Conservation (phyloP, 305 asterid species). For the Fraxinus latifolia region DNA sequence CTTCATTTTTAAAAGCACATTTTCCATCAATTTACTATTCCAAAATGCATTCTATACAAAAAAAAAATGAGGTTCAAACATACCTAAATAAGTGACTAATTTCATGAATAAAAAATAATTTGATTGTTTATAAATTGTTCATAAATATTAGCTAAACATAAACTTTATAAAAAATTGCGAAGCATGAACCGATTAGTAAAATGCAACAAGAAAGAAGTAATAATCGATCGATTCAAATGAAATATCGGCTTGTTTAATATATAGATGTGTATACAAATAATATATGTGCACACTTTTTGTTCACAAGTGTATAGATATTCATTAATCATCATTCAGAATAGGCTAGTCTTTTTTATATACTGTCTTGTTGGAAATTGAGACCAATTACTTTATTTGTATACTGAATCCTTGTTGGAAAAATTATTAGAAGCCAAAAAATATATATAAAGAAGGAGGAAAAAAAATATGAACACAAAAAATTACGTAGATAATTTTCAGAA, state of each 20-base stretch:
- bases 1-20: no score
- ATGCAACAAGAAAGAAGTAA: neutral
- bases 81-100: neutral
- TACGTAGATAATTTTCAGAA: no score
- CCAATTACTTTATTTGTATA: neutral
- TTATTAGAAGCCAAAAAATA: neutral
- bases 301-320: neutral
- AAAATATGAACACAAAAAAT: neutral
- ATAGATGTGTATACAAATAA: neutral
- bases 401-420: neutral
- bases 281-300: neutral
- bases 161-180: neutral
- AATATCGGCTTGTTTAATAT: neutral
- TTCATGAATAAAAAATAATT: no score
- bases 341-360: neutral
- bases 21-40: no score
- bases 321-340: no score
- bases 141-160: neutral
- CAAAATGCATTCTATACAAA: no score
- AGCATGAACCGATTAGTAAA: neutral
- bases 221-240: neutral
- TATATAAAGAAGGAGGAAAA: neutral
- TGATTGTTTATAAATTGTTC: neutral
- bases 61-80: no score
- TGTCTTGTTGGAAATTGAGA: neutral